These are phyloP conservation scores for Aspergillus incahuasiensis DNA, from an alignment of 495 filamentous ascomycete species.

Conservation along the genomic window DNA sequence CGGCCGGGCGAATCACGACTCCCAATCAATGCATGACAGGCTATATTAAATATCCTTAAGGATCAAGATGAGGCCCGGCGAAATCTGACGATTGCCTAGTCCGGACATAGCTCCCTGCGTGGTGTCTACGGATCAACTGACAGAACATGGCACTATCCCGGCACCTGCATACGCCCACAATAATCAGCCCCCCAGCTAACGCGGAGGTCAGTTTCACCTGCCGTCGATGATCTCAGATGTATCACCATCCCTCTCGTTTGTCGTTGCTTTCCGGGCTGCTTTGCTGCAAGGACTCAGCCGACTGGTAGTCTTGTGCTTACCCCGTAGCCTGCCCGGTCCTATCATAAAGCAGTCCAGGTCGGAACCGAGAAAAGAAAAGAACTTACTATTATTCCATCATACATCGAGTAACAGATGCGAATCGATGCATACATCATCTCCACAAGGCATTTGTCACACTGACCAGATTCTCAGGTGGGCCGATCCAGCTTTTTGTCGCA, in stretches of 20 bases:
- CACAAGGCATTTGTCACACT: constrained; percentile 9
- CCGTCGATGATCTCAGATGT: not conserved
- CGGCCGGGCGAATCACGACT: not conserved
- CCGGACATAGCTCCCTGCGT: not conserved
- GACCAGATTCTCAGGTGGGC: not conserved
- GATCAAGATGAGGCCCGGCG: not conserved
- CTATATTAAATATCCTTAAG: not conserved
- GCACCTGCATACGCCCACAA: not conserved
- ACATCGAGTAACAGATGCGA: not conserved
- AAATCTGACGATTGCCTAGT: not conserved
- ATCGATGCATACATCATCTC: not conserved
- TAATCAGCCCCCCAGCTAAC: not conserved
- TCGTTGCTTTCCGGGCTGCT: not conserved
- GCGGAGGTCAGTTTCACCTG: not conserved
- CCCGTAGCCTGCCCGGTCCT: not conserved
- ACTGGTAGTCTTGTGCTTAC: not conserved
- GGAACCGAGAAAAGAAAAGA: no score
- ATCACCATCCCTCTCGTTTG: not conserved
- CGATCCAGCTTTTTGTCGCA: not conserved
- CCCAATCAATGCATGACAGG: not conserved
- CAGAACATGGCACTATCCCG: not conserved
- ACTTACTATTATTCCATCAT: no score
- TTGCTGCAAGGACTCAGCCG: not conserved
- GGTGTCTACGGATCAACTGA: not conserved
- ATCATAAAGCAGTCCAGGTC: no score